A percentile compares a stretch with the other conserved stretches of the same genome.
These are phyloP conservation scores for Morella rubra DNA, from an alignment of 306 rosid species.

Conservation along the genomic window DNA sequence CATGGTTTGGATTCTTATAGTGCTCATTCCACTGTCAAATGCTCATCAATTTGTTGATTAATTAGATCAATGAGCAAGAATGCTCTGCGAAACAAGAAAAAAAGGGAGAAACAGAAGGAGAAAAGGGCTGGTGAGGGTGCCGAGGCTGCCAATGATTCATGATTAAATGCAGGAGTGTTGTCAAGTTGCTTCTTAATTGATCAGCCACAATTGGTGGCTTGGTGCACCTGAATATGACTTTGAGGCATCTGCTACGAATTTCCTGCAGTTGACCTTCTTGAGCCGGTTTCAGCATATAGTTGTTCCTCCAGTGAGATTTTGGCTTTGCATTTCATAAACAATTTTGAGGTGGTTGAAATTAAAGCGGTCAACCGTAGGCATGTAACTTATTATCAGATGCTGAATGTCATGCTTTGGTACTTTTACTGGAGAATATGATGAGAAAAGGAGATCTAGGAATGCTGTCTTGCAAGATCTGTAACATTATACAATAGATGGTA, in stretches of 20 bases:
- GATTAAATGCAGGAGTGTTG: constrained; percentile 26
- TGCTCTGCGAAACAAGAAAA: constrained; percentile 85
- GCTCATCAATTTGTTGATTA: constrained; percentile 20
- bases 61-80: constrained; percentile 77
- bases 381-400: neutral
- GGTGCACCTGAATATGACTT: constrained; percentile 15
- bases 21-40: constrained; percentile 20
- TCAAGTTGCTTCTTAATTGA: neutral
- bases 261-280: constrained; percentile 5
- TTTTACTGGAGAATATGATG: too few relatives aligned
- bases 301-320: neutral
- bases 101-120: constrained; percentile 90
- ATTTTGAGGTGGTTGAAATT: neutral
- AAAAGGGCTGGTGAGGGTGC: constrained; percentile 63
- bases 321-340: neutral
- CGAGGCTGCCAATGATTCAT: constrained; percentile 45
- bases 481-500: neutral
- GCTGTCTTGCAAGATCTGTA: neutral
- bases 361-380: neutral
- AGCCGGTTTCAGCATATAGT: neutral
- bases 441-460: too few relatives aligned
- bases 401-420: neutral
- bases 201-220: neutral
- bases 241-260: constrained; percentile 11
- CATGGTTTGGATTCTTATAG: constrained; percentile 8